Conservation (phyloP, 2,329 filamentous ascomycete genomes). For the Dactylellina sp. region DNA sequence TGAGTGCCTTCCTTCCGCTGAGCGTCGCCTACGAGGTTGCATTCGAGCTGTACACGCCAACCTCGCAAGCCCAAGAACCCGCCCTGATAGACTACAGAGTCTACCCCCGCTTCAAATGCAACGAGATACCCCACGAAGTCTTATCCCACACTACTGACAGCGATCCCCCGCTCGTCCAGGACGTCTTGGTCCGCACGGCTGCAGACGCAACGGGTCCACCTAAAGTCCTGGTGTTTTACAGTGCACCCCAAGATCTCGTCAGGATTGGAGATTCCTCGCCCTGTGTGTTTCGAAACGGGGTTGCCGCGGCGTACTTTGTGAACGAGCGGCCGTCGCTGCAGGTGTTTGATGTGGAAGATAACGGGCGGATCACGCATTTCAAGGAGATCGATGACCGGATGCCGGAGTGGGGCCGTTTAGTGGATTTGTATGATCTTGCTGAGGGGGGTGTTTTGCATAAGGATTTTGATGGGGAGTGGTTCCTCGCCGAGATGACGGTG, state of each 20-base stretch:
- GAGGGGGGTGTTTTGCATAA: neutral
- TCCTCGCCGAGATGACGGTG: neutral
- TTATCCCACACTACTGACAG: neutral
- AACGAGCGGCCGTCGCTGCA: slow-evolving; percentile 10
- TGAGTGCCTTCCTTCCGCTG: neutral
- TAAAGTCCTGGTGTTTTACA: slow-evolving; percentile 17
- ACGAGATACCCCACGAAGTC: slow-evolving; percentile 9
- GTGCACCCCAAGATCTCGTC: neutral
- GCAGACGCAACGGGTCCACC: slow-evolving; percentile 8
- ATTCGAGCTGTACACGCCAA: slow-evolving; percentile 3
- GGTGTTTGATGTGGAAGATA: neutral
- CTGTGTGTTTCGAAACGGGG: slow-evolving; percentile 16
- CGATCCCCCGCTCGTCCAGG: neutral
- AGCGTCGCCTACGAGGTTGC: slow-evolving; percentile 31
- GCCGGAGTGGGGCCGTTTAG: slow-evolving; percentile 9
- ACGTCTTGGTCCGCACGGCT: slow-evolving; percentile 12
- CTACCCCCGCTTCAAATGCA: slow-evolving; percentile 38
- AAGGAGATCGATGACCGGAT: slow-evolving; percentile 19
- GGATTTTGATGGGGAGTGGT: neutral
- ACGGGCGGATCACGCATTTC: slow-evolving; percentile 17
- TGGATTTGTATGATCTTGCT: neutral
- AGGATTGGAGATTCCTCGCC: neutral
- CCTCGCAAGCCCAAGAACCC: neutral
- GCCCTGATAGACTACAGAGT: slow-evolving; percentile 4
- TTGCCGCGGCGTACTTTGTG: slow-evolving; percentile 4